phyloP scores from a whole-genome alignment of 2,329 filamentous ascomycete species.

The Sporothrix brunneoviolacea region DNA sequence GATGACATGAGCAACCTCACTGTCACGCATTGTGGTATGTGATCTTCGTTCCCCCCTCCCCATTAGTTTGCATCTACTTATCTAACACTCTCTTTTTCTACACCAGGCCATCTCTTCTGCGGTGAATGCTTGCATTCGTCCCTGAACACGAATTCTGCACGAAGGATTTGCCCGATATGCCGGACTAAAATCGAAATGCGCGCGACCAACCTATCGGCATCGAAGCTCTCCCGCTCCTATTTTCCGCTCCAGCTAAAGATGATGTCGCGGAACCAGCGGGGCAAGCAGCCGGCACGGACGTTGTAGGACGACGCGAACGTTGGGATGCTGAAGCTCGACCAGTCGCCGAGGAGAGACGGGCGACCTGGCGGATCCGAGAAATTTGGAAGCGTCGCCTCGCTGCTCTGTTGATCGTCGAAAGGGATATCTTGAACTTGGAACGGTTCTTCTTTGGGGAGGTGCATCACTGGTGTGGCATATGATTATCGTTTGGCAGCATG shows the following conservation, averaged over 20 bases:
- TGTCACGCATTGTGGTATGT: conserved; percentile 61
- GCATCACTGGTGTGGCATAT: neutral
- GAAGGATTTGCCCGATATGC: conserved; percentile 58
- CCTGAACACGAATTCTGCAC: conserved; percentile 48
- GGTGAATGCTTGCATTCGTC: conserved; percentile 56
- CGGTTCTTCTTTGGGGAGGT: neutral
- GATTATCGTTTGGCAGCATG: neutral
- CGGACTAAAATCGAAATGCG: conserved; percentile 47
- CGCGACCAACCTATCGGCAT: conserved; percentile 25
- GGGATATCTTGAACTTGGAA: too few relatives aligned
- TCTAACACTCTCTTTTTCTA: neutral
- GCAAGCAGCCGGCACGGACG: conserved; percentile 33
- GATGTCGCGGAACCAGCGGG: conserved; percentile 49
- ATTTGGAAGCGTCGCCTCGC: too few relatives aligned
- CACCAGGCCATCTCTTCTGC: conserved; percentile 58
- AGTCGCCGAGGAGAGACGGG: too few relatives aligned
- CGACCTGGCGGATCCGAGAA: too few relatives aligned
- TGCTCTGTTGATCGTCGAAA: too few relatives aligned
- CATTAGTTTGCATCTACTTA: too few relatives aligned
- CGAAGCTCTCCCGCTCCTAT: conserved; percentile 42
- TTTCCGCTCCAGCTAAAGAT: conserved; percentile 58
- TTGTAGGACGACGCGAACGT: neutral
- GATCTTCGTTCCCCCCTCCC: too few relatives aligned
- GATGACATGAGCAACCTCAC: conserved; percentile 52
- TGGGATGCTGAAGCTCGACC: too few relatives aligned